phyloP scores from a whole-genome alignment of 2,329 filamentous ascomycete species.

The Colletotrichum viniferum region DNA sequence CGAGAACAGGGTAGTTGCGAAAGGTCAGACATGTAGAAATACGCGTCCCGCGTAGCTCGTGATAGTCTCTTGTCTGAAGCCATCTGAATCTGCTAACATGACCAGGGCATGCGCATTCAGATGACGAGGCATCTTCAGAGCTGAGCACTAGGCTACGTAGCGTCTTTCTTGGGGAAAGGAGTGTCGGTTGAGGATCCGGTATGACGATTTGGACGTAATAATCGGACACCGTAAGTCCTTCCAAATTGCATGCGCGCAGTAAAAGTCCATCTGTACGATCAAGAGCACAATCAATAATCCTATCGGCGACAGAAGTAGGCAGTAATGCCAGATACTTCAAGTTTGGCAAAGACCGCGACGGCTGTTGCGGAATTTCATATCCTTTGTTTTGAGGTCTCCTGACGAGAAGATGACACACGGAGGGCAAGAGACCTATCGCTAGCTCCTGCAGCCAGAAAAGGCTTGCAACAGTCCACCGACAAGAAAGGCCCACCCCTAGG shows the following conservation, averaged over 20 bases:
- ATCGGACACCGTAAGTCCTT: neutral
- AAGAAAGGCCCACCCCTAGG: neutral
- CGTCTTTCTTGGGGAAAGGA: neutral
- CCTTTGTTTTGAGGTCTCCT: neutral
- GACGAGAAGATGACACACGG: neutral
- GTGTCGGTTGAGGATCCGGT: neutral
- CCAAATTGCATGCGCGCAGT: neutral
- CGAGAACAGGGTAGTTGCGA: neutral
- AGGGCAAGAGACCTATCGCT: neutral
- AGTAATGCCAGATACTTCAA: neutral
- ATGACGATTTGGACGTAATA: neutral
- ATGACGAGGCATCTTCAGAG: neutral
- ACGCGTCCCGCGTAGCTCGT: neutral
- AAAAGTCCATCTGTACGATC: neutral
- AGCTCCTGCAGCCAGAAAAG: neutral
- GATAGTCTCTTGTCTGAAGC: neutral
- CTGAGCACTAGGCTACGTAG: neutral
- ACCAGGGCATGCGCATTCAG: neutral
- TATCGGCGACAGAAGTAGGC: neutral
- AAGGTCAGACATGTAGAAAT: neutral
- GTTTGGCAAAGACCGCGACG: neutral
- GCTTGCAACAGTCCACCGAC: neutral
- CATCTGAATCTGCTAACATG: neutral
- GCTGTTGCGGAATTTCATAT: neutral
- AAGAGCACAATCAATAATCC: neutral